These are phyloP conservation scores for Ceratobasidium sp. DNA, from an alignment of 1,284 basidiomycete genomes.

Conservation along the genomic window DNA sequence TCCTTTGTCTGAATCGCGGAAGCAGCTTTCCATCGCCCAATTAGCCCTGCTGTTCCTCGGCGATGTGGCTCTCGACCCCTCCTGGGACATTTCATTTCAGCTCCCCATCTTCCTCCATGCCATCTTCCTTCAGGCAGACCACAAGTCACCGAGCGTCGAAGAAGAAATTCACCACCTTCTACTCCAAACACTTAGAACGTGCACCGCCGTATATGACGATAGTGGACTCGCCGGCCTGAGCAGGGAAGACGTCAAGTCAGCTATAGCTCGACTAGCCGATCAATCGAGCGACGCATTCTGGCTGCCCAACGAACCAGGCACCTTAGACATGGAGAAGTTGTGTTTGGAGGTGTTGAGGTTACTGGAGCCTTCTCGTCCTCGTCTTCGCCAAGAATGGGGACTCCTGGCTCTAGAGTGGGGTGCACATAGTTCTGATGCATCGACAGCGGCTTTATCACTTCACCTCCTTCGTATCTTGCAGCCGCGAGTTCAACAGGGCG, in stretches of 20 bases:
- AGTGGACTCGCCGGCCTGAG: constrained; percentile 47
- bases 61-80: constrained; percentile 79
- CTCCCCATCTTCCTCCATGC: constrained; percentile 81
- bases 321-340: constrained; percentile 70
- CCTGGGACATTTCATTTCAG: constrained; percentile 74
- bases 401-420: constrained; percentile 84
- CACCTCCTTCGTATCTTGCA: constrained; percentile 89
- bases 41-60: constrained; percentile 87
- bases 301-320: constrained; percentile 44
- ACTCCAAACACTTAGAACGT: constrained; percentile 80
- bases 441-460: constrained; percentile 86
- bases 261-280: constrained; percentile 38
- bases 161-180: constrained; percentile 74
- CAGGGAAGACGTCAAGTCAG: constrained; percentile 54
- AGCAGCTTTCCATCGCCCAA: constrained; percentile 74
- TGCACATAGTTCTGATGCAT: constrained; percentile 84
- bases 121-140: constrained; percentile 84
- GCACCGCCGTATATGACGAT: constrained; percentile 75
- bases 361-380: constrained; percentile 71
- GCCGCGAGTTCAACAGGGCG: constrained; percentile 71
- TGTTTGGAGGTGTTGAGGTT: constrained; percentile 72
- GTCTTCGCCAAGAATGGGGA: constrained; percentile 79
- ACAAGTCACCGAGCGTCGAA: constrained; percentile 72
- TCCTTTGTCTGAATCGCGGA: constrained; percentile 31
- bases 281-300: constrained; percentile 52